Percentiles rank a stretch among this genome's conserved stretches.
Conservation (phyloP, 2,329 filamentous ascomycete species). For the Gnomoniopsis sp. region DNA sequence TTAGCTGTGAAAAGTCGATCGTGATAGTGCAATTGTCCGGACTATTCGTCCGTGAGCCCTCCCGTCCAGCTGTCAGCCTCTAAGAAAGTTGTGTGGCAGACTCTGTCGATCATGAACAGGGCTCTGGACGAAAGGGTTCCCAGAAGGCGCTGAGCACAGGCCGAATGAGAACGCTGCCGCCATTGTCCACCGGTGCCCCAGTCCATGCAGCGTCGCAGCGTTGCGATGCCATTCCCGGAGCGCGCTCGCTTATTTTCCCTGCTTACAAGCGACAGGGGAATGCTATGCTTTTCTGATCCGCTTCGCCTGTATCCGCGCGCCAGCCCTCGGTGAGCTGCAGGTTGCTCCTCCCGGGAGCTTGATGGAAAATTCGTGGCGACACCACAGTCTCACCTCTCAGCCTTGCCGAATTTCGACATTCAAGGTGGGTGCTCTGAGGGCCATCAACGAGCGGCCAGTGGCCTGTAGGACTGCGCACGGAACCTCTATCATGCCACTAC, state of each 20-base stretch:
- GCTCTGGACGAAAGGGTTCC: neutral
- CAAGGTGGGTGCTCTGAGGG: neutral
- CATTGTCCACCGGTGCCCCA: neutral
- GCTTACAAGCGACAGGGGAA: slow-evolving; percentile 7
- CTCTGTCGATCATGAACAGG: neutral
- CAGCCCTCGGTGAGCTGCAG: slow-evolving; percentile 10
- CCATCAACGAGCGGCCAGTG: neutral
- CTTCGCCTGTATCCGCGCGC: slow-evolving; percentile 8
- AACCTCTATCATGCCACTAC: too few relatives aligned
- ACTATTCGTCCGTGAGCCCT: neutral
- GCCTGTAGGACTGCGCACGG: neutral
- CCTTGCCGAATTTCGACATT: slow-evolving; percentile 6
- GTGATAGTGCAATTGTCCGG: too few relatives aligned
- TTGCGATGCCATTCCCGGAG: slow-evolving; percentile 10
- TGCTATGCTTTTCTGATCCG: neutral
- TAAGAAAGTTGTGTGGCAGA: slow-evolving; percentile 1
- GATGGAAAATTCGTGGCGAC: slow-evolving; percentile 2
- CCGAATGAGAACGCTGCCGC: neutral
- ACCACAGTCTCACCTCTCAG: slow-evolving; percentile 7
- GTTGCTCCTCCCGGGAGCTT: slow-evolving; percentile 3
- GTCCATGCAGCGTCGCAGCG: slow-evolving; percentile 12
- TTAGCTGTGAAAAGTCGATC: too few relatives aligned
- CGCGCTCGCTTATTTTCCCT: slow-evolving; percentile 10
- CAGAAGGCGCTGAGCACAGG: neutral
- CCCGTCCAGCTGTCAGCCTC: neutral